phyloP scores from a whole-genome alignment of 106 monocot species.

The Xerophyta viscosa region DNA sequence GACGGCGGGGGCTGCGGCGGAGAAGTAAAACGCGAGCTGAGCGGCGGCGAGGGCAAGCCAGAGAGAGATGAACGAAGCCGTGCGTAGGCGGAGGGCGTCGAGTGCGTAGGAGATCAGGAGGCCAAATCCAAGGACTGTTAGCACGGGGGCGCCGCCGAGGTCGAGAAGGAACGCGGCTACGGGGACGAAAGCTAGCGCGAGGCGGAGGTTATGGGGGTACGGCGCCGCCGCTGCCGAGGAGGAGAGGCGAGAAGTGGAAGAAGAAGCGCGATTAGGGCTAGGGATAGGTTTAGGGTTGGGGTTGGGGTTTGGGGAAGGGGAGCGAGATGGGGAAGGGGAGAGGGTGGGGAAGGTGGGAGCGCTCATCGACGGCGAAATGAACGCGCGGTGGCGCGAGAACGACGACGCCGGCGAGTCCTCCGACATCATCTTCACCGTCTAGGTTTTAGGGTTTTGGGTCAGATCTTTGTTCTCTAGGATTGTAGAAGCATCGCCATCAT shows the following conservation, averaged over 20 bases:
- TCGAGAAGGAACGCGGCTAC: constrained; percentile 76
- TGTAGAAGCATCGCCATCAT: too few species aligned
- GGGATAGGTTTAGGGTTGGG: neutral
- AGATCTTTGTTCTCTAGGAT: neutral
- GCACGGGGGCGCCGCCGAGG: constrained; percentile 60
- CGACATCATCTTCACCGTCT: constrained; percentile 25
- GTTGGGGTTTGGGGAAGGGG: constrained; percentile 1
- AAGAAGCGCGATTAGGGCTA: constrained; percentile 8
- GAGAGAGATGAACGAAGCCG: constrained; percentile 58
- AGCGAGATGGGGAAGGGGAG: constrained; percentile 10
- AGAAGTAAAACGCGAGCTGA: constrained; percentile 74
- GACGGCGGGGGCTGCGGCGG: constrained; percentile 27
- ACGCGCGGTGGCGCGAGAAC: constrained; percentile 48
- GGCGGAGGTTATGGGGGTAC: constrained; percentile 53
- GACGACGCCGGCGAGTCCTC: constrained; percentile 44
- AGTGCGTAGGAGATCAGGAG: constrained; percentile 71
- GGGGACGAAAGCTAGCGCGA: constrained; percentile 65
- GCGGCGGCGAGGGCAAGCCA: constrained; percentile 69
- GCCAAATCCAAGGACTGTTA: constrained; percentile 50
- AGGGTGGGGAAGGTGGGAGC: constrained; percentile 48
- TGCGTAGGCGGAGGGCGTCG: constrained; percentile 56
- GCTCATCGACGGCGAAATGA: constrained; percentile 56
- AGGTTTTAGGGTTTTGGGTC: constrained; percentile 13
- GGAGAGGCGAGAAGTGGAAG: constrained; percentile 12
- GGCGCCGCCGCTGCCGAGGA: constrained; percentile 10